Conservation (phyloP, 2,329 filamentous ascomycete genomes). For the Xenosphaeropsis pyriputrescens region DNA sequence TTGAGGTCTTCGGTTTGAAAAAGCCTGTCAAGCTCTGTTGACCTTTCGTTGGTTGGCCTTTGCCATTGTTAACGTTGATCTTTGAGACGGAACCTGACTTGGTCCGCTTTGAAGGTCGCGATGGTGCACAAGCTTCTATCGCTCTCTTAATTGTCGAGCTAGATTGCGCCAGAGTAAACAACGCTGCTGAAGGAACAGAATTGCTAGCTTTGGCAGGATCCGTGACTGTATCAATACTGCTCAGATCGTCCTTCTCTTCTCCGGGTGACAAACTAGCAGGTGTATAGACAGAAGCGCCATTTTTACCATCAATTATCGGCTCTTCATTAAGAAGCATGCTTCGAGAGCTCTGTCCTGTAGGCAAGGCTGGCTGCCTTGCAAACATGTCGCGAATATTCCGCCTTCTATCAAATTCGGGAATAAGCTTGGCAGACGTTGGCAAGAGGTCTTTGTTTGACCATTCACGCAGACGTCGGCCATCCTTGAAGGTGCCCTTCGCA, state of each 20-base stretch:
- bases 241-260: not conserved
- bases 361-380: slow-evolving; percentile 29
- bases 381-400: slow-evolving; percentile 93
- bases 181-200: not conserved
- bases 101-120: slow-evolving; percentile 28
- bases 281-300: not conserved
- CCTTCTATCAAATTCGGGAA: slow-evolving; percentile 77
- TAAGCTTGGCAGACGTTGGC: slow-evolving; percentile 64
- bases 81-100: slow-evolving; percentile 22
- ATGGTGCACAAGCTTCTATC: slow-evolving; percentile 2
- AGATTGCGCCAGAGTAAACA: not conserved
- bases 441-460: slow-evolving; percentile 55
- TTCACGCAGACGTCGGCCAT: slow-evolving; percentile 49
- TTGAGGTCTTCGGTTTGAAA: slow-evolving; percentile 48
- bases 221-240: not conserved
- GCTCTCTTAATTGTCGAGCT: slow-evolving; percentile 1
- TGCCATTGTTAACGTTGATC: slow-evolving; percentile 13
- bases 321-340: slow-evolving; percentile 4
- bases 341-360: slow-evolving; percentile 6
- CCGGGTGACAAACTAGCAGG: not conserved
- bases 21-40: slow-evolving; percentile 51
- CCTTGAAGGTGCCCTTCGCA: slow-evolving; percentile 52
- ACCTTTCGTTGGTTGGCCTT: slow-evolving; percentile 31
- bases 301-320: not conserved
- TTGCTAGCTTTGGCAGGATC: not conserved